These are phyloP conservation scores for Bipolaris gigantea DNA, from an alignment of 2,329 filamentous ascomycete species.

Conservation along the genomic window DNA sequence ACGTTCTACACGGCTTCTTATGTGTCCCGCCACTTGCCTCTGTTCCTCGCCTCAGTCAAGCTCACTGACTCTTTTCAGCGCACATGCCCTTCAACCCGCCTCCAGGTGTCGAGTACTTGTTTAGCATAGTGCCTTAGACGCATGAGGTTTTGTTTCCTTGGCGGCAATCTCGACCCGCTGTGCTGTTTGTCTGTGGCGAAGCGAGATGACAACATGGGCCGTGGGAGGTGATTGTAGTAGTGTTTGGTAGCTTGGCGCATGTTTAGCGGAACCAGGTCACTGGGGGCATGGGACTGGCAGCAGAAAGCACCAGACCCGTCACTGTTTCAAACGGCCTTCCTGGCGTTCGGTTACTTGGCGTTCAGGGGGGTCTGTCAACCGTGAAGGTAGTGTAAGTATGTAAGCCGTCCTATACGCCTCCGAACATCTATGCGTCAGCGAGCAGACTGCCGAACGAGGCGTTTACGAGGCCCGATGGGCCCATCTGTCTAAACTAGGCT, in stretches of 20 bases:
- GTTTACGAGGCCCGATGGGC: no score
- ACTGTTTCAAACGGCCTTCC: conserved; percentile 3
- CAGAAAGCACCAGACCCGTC: neutral
- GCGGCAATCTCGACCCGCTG: neutral
- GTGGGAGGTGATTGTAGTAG: neutral
- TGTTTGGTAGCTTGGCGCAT: neutral
- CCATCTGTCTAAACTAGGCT: neutral
- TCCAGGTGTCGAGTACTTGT: neutral
- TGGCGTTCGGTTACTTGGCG: conserved; percentile 2
- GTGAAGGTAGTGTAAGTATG: neutral
- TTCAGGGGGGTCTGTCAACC: neutral
- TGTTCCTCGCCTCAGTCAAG: neutral
- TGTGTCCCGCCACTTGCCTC: conserved; percentile 1
- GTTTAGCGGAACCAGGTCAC: neutral
- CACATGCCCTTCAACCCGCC: neutral
- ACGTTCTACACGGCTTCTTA: neutral
- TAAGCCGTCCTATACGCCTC: neutral
- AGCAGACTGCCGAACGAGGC: neutral
- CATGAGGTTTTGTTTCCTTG: conserved; percentile 3
- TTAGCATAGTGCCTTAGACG: neutral
- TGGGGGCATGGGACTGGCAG: neutral
- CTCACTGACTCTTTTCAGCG: neutral
- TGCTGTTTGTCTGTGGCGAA: conserved; percentile 5
- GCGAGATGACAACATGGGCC: conserved; percentile 5
- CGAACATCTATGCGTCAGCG: neutral